A percentile compares a stretch with the other conserved stretches of the same genome.
These are phyloP conservation scores for Zygnema cylindricum DNA, from an alignment of 139 green algal genomes.

Conservation along the genomic window DNA sequence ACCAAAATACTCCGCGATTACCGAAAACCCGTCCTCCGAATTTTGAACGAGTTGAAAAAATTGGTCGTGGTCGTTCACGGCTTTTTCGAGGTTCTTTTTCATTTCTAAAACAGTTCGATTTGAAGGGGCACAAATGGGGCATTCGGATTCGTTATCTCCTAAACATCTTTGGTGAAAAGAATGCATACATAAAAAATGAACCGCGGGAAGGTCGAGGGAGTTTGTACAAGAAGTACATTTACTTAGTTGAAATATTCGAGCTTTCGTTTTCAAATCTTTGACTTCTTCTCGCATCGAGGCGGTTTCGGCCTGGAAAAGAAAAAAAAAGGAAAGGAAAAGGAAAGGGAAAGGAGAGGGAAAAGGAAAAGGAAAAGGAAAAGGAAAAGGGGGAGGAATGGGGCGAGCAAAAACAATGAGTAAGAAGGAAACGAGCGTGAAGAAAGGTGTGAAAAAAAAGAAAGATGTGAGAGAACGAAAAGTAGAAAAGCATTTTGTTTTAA, in stretches of 20 bases:
- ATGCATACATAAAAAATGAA: slow-evolving; percentile 97
- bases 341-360: neutral
- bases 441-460: too few species aligned
- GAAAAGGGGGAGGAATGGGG: too few species aligned
- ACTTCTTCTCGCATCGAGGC: slow-evolving; percentile 73
- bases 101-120: slow-evolving; percentile 75
- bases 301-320: slow-evolving; percentile 69
- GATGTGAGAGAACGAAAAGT: too few species aligned
- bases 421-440: too few species aligned
- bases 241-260: slow-evolving; percentile 86
- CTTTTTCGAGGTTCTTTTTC: slow-evolving; percentile 68
- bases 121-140: slow-evolving; percentile 86
- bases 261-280: slow-evolving; percentile 69
- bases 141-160: slow-evolving; percentile 83
- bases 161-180: slow-evolving; percentile 88
- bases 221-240: slow-evolving; percentile 76
- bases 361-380: neutral
- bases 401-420: too few species aligned
- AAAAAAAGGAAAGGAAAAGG: neutral
- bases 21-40: slow-evolving; percentile 55
- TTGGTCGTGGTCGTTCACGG: slow-evolving; percentile 76
- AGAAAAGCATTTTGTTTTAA: too few species aligned
- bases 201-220: slow-evolving; percentile 88
- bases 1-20: slow-evolving; percentile 62
- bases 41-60: slow-evolving; percentile 77